phyloP scores from a whole-genome alignment of 2,329 filamentous ascomycete genomes.

The Botrytis medusae region DNA sequence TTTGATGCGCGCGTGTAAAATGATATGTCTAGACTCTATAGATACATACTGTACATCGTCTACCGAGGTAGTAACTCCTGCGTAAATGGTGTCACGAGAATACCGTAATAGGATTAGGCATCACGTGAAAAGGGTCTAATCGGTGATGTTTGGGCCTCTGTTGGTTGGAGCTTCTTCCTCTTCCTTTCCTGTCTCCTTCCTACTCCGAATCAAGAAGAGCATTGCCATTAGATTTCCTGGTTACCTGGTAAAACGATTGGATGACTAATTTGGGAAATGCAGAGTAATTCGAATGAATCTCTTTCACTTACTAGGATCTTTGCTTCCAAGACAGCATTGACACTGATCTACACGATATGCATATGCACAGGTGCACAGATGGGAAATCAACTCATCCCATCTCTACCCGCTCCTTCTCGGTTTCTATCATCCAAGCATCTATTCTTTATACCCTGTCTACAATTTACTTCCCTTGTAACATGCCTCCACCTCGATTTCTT shows the following conservation, averaged over 20 bases:
- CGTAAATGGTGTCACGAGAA: not conserved
- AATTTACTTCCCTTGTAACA: not conserved
- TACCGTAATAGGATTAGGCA: not conserved
- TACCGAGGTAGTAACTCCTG: not conserved
- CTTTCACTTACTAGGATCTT: not conserved
- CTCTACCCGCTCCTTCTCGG: not conserved
- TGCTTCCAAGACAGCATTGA: not conserved
- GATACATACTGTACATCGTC: not conserved
- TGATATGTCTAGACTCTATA: not conserved
- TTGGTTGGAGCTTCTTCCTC: not conserved
- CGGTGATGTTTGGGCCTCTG: not conserved
- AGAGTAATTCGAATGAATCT: not conserved
- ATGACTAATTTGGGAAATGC: not conserved
- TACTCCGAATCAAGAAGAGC: not conserved
- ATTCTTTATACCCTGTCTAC: not conserved
- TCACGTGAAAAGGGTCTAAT: constrained; percentile 3
- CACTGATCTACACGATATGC: constrained; percentile 5
- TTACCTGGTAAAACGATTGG: not conserved
- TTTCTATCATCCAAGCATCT: not conserved
- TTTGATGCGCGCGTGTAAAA: constrained; percentile 18
- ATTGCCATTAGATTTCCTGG: not conserved
- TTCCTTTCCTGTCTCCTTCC: not conserved
- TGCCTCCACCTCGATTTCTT: not conserved
- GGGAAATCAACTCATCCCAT: constrained; percentile 6
- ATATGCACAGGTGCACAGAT: constrained; percentile 11